A percentile compares a stretch with the other conserved stretches of the same genome.
These are phyloP conservation scores for Aspergillus tubingensis DNA, from an alignment of 2,329 filamentous ascomycete species.

Conservation along the genomic window DNA sequence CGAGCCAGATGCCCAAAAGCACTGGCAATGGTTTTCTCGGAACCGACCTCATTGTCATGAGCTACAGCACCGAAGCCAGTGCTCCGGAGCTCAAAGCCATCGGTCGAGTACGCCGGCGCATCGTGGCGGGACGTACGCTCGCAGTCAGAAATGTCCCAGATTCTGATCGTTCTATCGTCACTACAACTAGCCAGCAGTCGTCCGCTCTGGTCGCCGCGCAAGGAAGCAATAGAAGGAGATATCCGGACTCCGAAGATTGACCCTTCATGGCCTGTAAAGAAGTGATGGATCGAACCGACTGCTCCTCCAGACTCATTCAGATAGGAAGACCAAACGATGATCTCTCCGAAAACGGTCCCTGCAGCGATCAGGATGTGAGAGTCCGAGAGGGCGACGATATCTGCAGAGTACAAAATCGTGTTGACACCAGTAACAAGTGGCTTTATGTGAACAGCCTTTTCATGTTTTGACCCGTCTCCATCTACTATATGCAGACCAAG, in stretches of 20 bases:
- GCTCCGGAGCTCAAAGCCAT: conserved; percentile 48
- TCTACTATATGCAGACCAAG: conserved; percentile 50
- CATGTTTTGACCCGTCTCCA: conserved; percentile 18
- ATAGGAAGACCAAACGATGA: conserved; percentile 80
- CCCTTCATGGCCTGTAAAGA: conserved; percentile 75
- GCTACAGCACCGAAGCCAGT: conserved; percentile 63
- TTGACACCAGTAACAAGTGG: conserved; percentile 59
- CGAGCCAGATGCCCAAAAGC: conserved; percentile 85
- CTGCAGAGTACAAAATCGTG: conserved; percentile 85
- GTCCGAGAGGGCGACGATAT: conserved; percentile 63
- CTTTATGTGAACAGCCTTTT: conserved; percentile 29
- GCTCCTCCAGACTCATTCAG: conserved; percentile 25
- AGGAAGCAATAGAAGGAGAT: conserved; percentile 56
- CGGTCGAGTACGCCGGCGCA: conserved; percentile 39
- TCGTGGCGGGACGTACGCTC: conserved; percentile 32
- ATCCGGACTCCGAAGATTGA: conserved; percentile 90
- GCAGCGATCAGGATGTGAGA: conserved; percentile 72
- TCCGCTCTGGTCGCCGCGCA: conserved; percentile 41
- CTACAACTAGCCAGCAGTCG: conserved; percentile 88
- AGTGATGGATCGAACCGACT: conserved; percentile 52
- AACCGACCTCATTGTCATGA: conserved; percentile 35
- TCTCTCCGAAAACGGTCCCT: conserved; percentile 92
- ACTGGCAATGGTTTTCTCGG: conserved; percentile 61
- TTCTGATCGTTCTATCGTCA: conserved; percentile 83
- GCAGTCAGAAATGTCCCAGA: conserved; percentile 78